Conservation (phyloP, 371 early-diverging fungal genomes). For the Apophysomyces sp. region DNA sequence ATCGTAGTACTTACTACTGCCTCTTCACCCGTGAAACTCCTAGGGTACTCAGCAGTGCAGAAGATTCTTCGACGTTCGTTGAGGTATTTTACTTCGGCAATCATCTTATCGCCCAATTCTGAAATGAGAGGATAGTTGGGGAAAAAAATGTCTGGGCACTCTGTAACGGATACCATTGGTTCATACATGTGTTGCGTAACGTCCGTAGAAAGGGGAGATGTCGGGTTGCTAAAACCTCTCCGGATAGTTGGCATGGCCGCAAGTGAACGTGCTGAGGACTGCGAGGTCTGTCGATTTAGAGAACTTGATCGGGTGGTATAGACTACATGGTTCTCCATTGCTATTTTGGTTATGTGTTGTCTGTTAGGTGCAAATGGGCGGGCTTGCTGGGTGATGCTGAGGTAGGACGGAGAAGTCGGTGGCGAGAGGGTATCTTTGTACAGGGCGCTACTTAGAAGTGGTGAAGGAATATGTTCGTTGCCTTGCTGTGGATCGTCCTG, state of each 20-base stretch:
- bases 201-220: neutral
- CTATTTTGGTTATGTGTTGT: conserved; percentile 14
- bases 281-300: conserved; percentile 19
- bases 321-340: conserved; percentile 8
- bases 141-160: neutral
- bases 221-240: neutral
- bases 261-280: neutral
- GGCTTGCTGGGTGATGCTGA: neutral
- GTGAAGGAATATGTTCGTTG: neutral
- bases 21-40: conserved; percentile 31
- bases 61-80: conserved; percentile 18
- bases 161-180: neutral
- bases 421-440: neutral
- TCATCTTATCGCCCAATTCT: conserved; percentile 12
- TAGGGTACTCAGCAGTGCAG: conserved; percentile 28
- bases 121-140: conserved; percentile 17
- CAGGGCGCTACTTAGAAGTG: neutral
- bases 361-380: neutral
- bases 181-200: neutral
- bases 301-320: conserved; percentile 35
- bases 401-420: neutral
- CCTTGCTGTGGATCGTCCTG: neutral
- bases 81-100: conserved; percentile 13
- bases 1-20: conserved; percentile 23
- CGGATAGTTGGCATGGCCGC: neutral